Conservation (phyloP, 1,284 basidiomycete genomes). For the Rhodotorula sp. region DNA sequence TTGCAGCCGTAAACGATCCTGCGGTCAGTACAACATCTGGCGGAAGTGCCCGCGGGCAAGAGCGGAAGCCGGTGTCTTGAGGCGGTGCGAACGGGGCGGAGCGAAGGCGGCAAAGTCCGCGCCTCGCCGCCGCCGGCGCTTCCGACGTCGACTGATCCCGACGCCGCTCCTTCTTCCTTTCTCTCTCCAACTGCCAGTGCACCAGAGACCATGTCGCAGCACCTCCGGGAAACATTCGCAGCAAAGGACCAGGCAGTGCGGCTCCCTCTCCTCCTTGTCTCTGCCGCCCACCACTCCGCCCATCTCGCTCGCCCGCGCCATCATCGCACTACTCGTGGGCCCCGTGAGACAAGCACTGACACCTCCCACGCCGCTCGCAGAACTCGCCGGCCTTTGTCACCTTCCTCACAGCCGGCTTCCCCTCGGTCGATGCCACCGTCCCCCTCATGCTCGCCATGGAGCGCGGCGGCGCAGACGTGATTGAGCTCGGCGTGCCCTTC, state of each 20-base stretch:
- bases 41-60: too few relatives aligned
- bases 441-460: conserved; percentile 87
- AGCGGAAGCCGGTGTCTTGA: too few relatives aligned
- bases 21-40: too few relatives aligned
- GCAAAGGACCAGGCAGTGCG: conserved; percentile 67
- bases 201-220: conserved; percentile 25
- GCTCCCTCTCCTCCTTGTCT: not conserved
- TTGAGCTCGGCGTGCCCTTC: conserved; percentile 95
- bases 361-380: conserved; percentile 5
- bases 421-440: conserved; percentile 74
- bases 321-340: not conserved
- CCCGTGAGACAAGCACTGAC: too few relatives aligned
- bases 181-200: not conserved
- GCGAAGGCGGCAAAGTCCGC: not conserved
- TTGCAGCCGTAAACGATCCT: too few relatives aligned
- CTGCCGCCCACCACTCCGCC: not conserved
- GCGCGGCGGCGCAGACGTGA: conserved; percentile 88
- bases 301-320: not conserved
- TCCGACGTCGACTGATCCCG: not conserved
- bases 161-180: not conserved
- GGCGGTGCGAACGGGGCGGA: too few relatives aligned
- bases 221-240: conserved; percentile 57
- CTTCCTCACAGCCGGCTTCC: conserved; percentile 90
- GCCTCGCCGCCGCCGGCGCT: not conserved
- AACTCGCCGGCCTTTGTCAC: conserved; percentile 55